A percentile compares a stretch with the other conserved stretches of the same genome.
These are phyloP conservation scores for Ambrosia artemisiifolia DNA, from an alignment of 129 eudicot species.

Conservation along the genomic window DNA sequence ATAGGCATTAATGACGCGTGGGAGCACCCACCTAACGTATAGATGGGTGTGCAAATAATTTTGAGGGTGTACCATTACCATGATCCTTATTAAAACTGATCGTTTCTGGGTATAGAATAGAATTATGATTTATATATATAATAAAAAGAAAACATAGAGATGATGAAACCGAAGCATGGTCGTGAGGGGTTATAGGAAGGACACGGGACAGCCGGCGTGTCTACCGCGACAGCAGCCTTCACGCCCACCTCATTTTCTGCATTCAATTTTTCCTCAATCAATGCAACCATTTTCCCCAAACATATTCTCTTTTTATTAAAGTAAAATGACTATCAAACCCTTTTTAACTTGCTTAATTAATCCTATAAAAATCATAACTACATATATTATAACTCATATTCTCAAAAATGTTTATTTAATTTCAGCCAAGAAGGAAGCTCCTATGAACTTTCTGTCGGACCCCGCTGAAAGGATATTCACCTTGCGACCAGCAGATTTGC, in stretches of 20 bases:
- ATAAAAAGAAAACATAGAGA: not conserved
- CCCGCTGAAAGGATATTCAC: too few species aligned
- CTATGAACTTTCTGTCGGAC: too few species aligned
- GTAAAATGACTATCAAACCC: not conserved
- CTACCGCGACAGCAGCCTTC: not conserved
- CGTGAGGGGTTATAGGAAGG: not conserved
- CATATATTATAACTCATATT: not conserved
- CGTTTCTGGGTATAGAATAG: too few species aligned
- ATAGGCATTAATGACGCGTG: too few species aligned
- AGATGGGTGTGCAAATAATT: too few species aligned
- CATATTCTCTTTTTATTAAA: not conserved
- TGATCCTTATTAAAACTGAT: too few species aligned
- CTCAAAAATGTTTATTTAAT: too few species aligned
- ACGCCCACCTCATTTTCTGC: conserved; percentile 8
- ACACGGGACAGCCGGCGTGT: conserved; percentile 13
- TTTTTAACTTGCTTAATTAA: not conserved
- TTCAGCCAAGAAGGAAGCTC: too few species aligned
- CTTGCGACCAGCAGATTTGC: too few species aligned
- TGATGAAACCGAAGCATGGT: not conserved
- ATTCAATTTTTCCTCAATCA: conserved; percentile 5
- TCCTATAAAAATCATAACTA: not conserved
- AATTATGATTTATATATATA: too few species aligned
- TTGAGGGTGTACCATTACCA: too few species aligned
- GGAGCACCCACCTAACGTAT: too few species aligned
- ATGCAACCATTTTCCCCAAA: not conserved